Base-by-base conservation (phyloP, 2,329 filamentous ascomycete genomes). In the Cryphonectria naterciae region DNA sequence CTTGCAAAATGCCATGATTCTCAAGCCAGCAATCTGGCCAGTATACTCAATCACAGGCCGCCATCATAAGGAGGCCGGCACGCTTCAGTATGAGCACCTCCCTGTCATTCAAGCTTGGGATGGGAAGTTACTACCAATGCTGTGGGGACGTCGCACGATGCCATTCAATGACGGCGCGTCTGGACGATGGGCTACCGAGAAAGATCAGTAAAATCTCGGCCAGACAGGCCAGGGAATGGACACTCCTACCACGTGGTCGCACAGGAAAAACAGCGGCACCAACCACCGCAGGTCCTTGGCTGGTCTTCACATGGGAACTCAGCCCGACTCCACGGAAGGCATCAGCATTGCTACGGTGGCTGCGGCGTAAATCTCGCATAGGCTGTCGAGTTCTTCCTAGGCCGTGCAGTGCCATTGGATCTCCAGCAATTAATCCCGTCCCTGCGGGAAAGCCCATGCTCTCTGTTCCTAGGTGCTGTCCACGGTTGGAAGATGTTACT, bases 401-500 rank as follows among this genome's bases (percentile, higher is more conserved):
- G 1, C 73, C 72, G 28, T 68, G 70, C 5, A 64, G 32, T 10
- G 68, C 62, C 15, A 63, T 68, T 37, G 76, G 75, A 19, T 78
- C 76, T 11, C 78, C 78, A n/a, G 74, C 68, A n/a, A 79, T 76
- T 7, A 79, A 71, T 19, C 79, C 78, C 7, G 79, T 77, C 43
- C 79, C 76, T 7, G 74, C 76, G 28, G 79, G 76, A 39, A 81
- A 62, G 19, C 77, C 77, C 35, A 78, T 70, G 19, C 74, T 70
- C 32, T 61, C 65, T 49, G 22, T 46, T 66, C 66, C 28, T 72
- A 63, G 37, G 76, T 75, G 22, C 73, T 77, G 76, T n/a, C 77
- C 75, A 74, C 80, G 76, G 37, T 76, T 78, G 15, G 79, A 78
- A 25, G 80, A 79, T 0, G 80, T 81, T 41, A 78, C 52, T n/a